phyloP scores from a whole-genome alignment of 2,329 filamentous ascomycete genomes.

The Sporothrix protearum region DNA sequence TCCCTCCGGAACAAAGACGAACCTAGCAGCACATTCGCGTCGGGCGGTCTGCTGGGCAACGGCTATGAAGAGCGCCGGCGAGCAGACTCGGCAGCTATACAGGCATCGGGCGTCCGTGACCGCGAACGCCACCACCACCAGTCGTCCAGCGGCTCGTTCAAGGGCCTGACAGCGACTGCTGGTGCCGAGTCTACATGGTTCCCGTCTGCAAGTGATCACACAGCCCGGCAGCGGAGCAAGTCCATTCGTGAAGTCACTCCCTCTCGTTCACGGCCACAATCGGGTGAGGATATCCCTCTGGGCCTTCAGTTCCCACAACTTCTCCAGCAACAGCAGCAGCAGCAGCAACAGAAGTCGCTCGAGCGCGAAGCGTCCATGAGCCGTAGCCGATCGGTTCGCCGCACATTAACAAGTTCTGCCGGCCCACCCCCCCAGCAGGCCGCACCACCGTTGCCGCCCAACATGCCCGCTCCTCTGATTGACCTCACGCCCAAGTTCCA shows the following conservation, averaged over 20 bases:
- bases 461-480: slow-evolving; percentile 57
- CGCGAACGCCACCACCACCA: slow-evolving; percentile 15
- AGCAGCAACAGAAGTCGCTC: slow-evolving; percentile 41
- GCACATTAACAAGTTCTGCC: neutral
- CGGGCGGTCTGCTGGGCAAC: slow-evolving; percentile 51
- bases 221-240: slow-evolving; percentile 26
- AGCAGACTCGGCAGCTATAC: slow-evolving; percentile 28
- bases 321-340: slow-evolving; percentile 30
- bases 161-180: neutral
- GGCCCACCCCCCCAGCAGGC: neutral
- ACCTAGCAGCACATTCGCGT: slow-evolving; percentile 44
- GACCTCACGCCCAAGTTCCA: slow-evolving; percentile 64
- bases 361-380: slow-evolving; percentile 8
- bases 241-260: slow-evolving; percentile 15
- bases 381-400: slow-evolving; percentile 21
- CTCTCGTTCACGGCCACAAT: slow-evolving; percentile 20
- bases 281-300: slow-evolving; percentile 25
- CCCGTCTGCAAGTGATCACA: slow-evolving; percentile 38
- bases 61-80: slow-evolving; percentile 48
- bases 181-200: slow-evolving; percentile 36
- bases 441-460: slow-evolving; percentile 31
- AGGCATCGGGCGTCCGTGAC: slow-evolving; percentile 3
- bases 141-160: slow-evolving; percentile 12
- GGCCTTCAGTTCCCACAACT: slow-evolving; percentile 23
- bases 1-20: neutral